A percentile compares a stretch with the other conserved stretches of the same genome.
Evolutionary conservation across 2,329 filamentous ascomycete species (phyloP).

Genomic region (Microcera coccophila): DNA sequence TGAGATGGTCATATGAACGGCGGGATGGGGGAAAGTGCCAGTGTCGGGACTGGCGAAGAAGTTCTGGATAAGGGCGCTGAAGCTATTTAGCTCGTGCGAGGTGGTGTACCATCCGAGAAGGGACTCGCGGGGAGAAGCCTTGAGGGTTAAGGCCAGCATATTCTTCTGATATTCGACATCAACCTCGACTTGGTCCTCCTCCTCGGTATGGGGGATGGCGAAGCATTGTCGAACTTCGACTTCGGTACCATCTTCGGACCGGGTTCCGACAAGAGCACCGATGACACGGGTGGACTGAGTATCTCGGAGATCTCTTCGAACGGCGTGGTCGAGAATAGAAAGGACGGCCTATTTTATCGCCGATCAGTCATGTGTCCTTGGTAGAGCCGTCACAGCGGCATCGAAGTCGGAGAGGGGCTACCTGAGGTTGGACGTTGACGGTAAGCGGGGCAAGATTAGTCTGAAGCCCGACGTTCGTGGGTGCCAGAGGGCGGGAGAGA

Average conservation of each 20-base stretch:
- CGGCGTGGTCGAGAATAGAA: constrained; percentile 86
- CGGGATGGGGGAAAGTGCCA: constrained; percentile 95
- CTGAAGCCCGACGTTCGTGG: constrained; percentile 72
- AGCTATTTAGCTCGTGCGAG: constrained; percentile 93
- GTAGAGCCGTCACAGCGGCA: neutral
- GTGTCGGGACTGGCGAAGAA: constrained; percentile 98
- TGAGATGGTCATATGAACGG: constrained; percentile 91
- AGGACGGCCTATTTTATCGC: constrained; percentile 55
- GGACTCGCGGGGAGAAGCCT: constrained; percentile 88
- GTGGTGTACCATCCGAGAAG: constrained; percentile 99
- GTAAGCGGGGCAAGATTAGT: constrained; percentile 86
- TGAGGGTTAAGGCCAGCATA: constrained; percentile 93
- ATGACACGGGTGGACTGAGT: constrained; percentile 94
- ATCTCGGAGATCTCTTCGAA: constrained; percentile 71
- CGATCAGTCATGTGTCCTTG: neutral
- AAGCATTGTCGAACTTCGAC: constrained; percentile 96
- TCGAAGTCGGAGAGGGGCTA: constrained; percentile 34
- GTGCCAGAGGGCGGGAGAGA: constrained; percentile 86
- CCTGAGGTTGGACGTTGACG: constrained; percentile 93
- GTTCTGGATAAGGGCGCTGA: constrained; percentile 96
- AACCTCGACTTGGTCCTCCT: constrained; percentile 96
- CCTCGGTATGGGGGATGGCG: constrained; percentile 97
- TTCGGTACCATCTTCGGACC: constrained; percentile 94
- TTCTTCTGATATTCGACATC: constrained; percentile 99
- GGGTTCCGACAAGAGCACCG: constrained; percentile 86